Evolutionary conservation across 257 asterid species (phyloP), one percentile per base, ranked within the genome.

Genomic region (Capsicum baccatum): DNA sequence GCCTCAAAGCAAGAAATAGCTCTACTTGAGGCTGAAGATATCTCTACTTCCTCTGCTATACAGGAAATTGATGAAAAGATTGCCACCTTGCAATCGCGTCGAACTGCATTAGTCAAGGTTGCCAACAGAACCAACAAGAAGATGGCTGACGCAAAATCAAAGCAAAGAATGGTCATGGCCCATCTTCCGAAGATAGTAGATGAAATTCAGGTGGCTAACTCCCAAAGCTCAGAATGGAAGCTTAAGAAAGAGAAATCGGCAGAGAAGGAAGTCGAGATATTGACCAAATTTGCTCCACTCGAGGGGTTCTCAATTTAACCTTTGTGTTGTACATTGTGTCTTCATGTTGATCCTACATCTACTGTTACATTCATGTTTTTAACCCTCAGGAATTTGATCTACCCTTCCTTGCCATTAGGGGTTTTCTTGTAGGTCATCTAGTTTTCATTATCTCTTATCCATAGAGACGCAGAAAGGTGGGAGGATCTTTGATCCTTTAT

Each of bases 181-280:
- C 55, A 58, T 17, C 83, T 90, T 17, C 91, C 87, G 3, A 88
- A 83, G 86, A 84, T 88, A 58, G 91, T 86, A 56, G 85, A 84
- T 14, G 91, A 85, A 58, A 88, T 88, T 58, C 89, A 85, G 86
- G 68, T 67, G n/a, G 92, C 91, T 17, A 87, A 87, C 44, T 82
- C 90, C 3, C 83, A 83, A 68, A 83, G 50, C 63, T 19, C 83
- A 10, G 84, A 66, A 17, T 88, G 91, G 91, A 89, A 87, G 89
- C 64, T 81, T 60, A 88, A 81, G 83, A 84, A 78, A 64, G 55
- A 88, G 82, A 83, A 85, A 19, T 81, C 90, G 16, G 88, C 83
- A 13, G 85, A 84, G 83, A 83, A 86, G 52, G 91, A 84, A 68
- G 66, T 84, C 1, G 88, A 88, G 81, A 85, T 87, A 68, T 79